Percentiles rank a stretch among this genome's conserved stretches.
Evolutionary conservation across 2,329 filamentous ascomycete species (phyloP).

Genomic region (Cladosporium sphaerospermum): DNA sequence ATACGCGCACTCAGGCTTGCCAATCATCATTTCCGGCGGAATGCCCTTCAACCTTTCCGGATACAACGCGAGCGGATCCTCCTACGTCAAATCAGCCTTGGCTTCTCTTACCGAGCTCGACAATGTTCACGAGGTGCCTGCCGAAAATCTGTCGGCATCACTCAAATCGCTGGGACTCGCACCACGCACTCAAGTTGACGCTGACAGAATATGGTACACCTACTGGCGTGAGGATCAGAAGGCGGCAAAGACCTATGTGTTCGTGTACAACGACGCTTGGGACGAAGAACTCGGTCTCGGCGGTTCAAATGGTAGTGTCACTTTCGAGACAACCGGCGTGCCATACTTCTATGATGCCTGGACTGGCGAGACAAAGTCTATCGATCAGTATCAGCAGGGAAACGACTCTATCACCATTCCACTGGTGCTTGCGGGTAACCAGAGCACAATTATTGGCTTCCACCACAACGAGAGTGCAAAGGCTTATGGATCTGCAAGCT

Average conservation of each 20-base stretch:
- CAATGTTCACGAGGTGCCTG: conserved; percentile 33
- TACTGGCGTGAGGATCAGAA: conserved; percentile 30
- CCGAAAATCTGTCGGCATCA: conserved; percentile 27
- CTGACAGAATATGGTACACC: conserved; percentile 31
- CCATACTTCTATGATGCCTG: conserved; percentile 40
- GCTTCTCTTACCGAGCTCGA: conserved; percentile 19
- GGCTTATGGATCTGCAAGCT: too few relatives aligned
- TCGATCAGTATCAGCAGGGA: conserved; percentile 30
- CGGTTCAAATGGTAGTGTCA: conserved; percentile 21
- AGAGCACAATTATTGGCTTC: conserved; percentile 38
- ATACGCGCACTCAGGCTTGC: conserved; percentile 36
- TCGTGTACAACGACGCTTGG: conserved; percentile 37
- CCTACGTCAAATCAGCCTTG: conserved; percentile 17
- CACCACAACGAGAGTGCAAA: conserved; percentile 14
- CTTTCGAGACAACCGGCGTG: conserved; percentile 26
- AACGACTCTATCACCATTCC: conserved; percentile 28
- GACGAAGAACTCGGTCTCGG: conserved; percentile 17
- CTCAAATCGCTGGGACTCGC: conserved; percentile 28
- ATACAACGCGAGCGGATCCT: conserved; percentile 14
- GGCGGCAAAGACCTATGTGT: conserved; percentile 32
- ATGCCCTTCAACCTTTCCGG: conserved; percentile 24
- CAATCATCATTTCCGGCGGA: conserved; percentile 38
- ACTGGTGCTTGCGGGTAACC: conserved; percentile 34
- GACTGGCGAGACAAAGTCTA: conserved; percentile 33
- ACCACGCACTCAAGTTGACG: conserved; percentile 27